Percentiles rank a stretch among this genome's conserved stretches.
phyloP scores from a whole-genome alignment of 345 rosid genomes.

The Hibiscus mutabilis region DNA sequence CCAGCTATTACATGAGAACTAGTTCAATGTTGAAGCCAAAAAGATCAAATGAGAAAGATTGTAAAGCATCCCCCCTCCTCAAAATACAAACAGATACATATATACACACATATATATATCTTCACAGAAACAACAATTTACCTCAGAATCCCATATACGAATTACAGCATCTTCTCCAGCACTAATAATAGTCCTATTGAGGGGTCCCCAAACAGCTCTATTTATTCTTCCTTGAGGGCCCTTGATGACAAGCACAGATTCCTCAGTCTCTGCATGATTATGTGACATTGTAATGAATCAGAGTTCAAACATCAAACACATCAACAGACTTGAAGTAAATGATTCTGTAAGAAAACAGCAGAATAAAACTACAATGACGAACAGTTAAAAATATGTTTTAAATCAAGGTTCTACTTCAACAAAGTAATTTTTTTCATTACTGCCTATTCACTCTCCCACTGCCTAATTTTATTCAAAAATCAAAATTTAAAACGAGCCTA shows the following conservation, averaged over 20 bases:
- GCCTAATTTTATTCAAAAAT: neutral
- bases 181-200: slow-evolving; percentile 75
- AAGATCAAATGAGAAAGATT: neutral
- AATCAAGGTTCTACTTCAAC: neutral
- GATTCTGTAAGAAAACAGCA: neutral
- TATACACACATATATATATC: neutral
- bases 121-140: neutral
- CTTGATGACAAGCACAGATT: slow-evolving; percentile 56
- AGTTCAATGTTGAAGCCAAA: neutral
- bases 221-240: slow-evolving; percentile 81
- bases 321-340: neutral
- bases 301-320: neutral
- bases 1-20: neutral
- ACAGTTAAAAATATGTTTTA: neutral
- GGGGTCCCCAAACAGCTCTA: slow-evolving; percentile 95
- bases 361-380: neutral
- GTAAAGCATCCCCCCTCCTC: neutral
- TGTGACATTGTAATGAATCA: neutral
- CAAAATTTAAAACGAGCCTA: neutral
- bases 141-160: slow-evolving; percentile 98
- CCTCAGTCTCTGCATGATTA: slow-evolving; percentile 46
- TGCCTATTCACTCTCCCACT: neutral
- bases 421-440: neutral
- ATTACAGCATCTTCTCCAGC: slow-evolving; percentile 79
- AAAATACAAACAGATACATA: neutral